phyloP scores from a whole-genome alignment of 371 early-diverging fungal species.

The Mucor racemosus region DNA sequence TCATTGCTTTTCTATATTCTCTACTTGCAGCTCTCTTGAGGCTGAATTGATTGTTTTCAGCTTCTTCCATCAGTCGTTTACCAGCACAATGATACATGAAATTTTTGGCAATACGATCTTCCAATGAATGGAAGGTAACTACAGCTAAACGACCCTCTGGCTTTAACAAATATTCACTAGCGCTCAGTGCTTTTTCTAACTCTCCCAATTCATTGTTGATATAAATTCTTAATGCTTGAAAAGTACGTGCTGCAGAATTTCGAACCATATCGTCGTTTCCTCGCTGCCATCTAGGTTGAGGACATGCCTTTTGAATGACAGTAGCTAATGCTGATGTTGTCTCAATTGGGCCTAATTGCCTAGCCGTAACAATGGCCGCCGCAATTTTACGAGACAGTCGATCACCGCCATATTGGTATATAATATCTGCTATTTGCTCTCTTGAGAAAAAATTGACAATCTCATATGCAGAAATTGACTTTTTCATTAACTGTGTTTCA shows the following conservation, averaged over 20 bases:
- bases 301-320: constrained; percentile 58
- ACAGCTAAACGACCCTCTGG: constrained; percentile 62
- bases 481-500: constrained; percentile 31
- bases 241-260: constrained; percentile 60
- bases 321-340: constrained; percentile 62
- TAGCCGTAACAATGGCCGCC: constrained; percentile 60
- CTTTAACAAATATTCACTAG: constrained; percentile 58
- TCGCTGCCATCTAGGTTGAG: constrained; percentile 53
- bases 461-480: constrained; percentile 59
- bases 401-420: constrained; percentile 68
- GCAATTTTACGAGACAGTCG: constrained; percentile 66
- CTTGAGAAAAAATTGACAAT: constrained; percentile 58
- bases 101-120: constrained; percentile 74
- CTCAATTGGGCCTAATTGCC: constrained; percentile 53
- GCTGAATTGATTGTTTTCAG: constrained; percentile 42
- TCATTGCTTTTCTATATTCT: constrained; percentile 27
- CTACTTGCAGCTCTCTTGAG: constrained; percentile 39
- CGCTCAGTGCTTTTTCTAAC: constrained; percentile 51
- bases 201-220: constrained; percentile 76
- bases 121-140: constrained; percentile 78
- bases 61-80: constrained; percentile 28
- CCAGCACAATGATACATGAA: constrained; percentile 55
- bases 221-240: constrained; percentile 69
- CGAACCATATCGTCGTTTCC: constrained; percentile 52
- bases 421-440: constrained; percentile 67